Percentiles rank a stretch among this genome's conserved stretches.
Conservation (phyloP, 2,329 filamentous ascomycete species). For the Capronia epimyces region DNA sequence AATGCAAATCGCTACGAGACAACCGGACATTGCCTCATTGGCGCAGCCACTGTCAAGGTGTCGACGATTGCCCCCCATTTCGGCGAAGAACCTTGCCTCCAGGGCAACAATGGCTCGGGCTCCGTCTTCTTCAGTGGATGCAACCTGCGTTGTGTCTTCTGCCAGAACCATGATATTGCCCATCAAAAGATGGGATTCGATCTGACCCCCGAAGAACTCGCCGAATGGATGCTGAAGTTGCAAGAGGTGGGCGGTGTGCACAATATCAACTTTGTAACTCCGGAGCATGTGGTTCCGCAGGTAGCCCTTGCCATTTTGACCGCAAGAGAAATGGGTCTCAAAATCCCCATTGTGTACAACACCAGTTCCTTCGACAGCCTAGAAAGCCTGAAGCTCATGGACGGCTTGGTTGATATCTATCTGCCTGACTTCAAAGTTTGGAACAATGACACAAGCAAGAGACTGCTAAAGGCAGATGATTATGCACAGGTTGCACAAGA, state of each 20-base stretch:
- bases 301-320: constrained; percentile 71
- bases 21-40: constrained; percentile 73
- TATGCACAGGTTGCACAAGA: constrained; percentile 68
- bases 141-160: constrained; percentile 67
- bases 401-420: constrained; percentile 79
- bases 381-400: constrained; percentile 64
- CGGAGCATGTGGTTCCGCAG: constrained; percentile 81
- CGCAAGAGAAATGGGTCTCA: constrained; percentile 63
- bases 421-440: constrained; percentile 86
- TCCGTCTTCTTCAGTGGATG: constrained; percentile 77
- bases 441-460: constrained; percentile 59
- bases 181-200: constrained; percentile 78
- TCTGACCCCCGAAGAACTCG: constrained; percentile 70
- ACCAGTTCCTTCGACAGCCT: constrained; percentile 75
- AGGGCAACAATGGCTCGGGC: constrained; percentile 74
- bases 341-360: constrained; percentile 75
- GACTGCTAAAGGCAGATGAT: constrained; percentile 71
- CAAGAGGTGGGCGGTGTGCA: constrained; percentile 76
- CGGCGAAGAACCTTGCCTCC: constrained; percentile 76
- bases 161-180: constrained; percentile 78
- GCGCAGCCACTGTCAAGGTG: constrained; percentile 66
- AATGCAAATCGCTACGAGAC: constrained; percentile 75
- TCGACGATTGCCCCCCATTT: constrained; percentile 83
- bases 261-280: constrained; percentile 83
- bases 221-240: constrained; percentile 75